These are phyloP conservation scores for Fusarium penzigii DNA, from an alignment of 2,329 filamentous ascomycete genomes.

Conservation along the genomic window DNA sequence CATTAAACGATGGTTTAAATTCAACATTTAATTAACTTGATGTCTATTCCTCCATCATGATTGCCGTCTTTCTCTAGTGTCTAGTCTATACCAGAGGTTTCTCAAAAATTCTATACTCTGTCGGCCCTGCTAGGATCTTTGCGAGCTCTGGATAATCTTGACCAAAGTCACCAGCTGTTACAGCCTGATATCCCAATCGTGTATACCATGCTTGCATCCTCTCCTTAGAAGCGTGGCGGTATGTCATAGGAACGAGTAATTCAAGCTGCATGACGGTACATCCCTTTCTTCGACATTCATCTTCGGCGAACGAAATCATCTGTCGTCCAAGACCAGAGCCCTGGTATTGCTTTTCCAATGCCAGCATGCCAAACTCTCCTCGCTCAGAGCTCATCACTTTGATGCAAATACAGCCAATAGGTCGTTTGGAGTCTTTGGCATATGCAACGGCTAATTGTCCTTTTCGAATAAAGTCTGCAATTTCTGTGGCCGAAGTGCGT, in stretches of 20 bases:
- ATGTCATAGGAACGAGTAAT: conserved; percentile 29
- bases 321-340: conserved; percentile 27
- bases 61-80: background rate
- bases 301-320: conserved; percentile 30
- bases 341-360: conserved; percentile 24
- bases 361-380: conserved; percentile 33
- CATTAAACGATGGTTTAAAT: too few relatives aligned
- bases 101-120: conserved; percentile 32
- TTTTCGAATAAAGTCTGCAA: conserved; percentile 21
- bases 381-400: conserved; percentile 19
- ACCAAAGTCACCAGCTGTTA: conserved; percentile 29
- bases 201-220: conserved; percentile 31
- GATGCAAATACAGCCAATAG: conserved; percentile 31
- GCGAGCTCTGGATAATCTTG: conserved; percentile 31
- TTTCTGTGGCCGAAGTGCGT: conserved; percentile 24
- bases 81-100: conserved; percentile 16
- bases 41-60: too few relatives aligned
- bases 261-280: conserved; percentile 33
- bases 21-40: too few relatives aligned
- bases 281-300: conserved; percentile 26
- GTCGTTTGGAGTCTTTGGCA: conserved; percentile 1
- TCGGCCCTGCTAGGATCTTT: conserved; percentile 27
- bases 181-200: conserved; percentile 29
- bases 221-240: conserved; percentile 28
- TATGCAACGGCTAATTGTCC: conserved; percentile 29